Evolutionary conservation across 768 basidiomycete species (phyloP).

Genomic region (Mycena belliarum): DNA sequence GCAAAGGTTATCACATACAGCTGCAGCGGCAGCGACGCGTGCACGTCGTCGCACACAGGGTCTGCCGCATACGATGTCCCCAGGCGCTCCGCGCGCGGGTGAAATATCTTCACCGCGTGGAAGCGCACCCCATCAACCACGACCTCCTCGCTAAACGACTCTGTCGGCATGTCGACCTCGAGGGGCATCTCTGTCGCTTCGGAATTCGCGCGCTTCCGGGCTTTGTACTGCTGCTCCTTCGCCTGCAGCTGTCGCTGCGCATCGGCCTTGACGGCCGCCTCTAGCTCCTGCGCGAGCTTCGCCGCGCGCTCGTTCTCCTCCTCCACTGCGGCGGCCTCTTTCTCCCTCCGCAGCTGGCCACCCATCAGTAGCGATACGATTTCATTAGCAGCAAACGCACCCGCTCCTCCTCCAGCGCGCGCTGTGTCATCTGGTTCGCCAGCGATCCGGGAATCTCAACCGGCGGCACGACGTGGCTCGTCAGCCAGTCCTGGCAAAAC

Average conservation of each 20-base stretch:
- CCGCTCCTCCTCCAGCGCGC: slow-evolving; percentile 69
- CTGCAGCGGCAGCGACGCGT: slow-evolving; percentile 60
- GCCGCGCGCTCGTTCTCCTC: slow-evolving; percentile 51
- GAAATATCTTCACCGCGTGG: slow-evolving; percentile 67
- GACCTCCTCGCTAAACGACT: slow-evolving; percentile 60
- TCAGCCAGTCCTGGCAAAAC: slow-evolving; percentile 73
- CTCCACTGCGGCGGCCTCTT: slow-evolving; percentile 58
- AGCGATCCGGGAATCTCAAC: slow-evolving; percentile 68
- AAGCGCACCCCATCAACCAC: slow-evolving; percentile 62
- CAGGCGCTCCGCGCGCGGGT: slow-evolving; percentile 66
- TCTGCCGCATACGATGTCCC: slow-evolving; percentile 74
- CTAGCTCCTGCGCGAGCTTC: slow-evolving; percentile 57
- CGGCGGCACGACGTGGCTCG: slow-evolving; percentile 53
- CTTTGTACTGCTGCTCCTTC: slow-evolving; percentile 51
- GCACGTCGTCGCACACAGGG: slow-evolving; percentile 68
- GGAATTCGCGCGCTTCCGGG: slow-evolving; percentile 66
- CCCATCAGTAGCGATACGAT: not conserved
- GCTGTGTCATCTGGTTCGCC: slow-evolving; percentile 75
- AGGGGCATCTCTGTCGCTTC: slow-evolving; percentile 67
- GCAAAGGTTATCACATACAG: slow-evolving; percentile 67
- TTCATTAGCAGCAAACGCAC: slow-evolving; percentile 36
- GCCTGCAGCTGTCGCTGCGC: slow-evolving; percentile 59
- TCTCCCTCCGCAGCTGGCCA: slow-evolving; percentile 39
- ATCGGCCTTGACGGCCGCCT: slow-evolving; percentile 68
- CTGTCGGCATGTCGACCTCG: slow-evolving; percentile 53